These are phyloP conservation scores for Penicillium angulare DNA, from an alignment of 495 filamentous ascomycete species.

Conservation along the genomic window DNA sequence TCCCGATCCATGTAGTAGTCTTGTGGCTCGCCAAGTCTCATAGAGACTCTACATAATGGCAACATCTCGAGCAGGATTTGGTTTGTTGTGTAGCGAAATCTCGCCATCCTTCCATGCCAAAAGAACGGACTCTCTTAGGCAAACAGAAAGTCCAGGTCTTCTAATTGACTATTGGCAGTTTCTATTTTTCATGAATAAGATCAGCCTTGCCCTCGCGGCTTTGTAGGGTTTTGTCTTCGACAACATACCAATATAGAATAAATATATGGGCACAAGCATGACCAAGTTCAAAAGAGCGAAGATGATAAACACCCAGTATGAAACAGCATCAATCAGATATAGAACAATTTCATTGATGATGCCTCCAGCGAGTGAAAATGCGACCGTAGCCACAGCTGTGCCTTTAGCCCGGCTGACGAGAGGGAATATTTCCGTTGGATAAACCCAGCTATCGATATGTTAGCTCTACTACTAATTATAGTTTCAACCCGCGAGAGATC, in stretches of 20 bases:
- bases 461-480: background rate
- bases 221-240: background rate
- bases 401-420: conserved; percentile 36
- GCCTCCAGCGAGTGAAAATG: conserved; percentile 49
- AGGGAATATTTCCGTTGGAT: conserved; percentile 14
- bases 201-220: background rate
- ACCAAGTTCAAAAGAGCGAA: conserved; percentile 46
- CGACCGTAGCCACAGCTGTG: conserved; percentile 43
- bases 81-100: too few relatives aligned
- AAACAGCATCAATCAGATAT: conserved; percentile 39
- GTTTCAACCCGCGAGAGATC: background rate
- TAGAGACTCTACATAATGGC: too few relatives aligned
- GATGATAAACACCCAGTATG: conserved; percentile 44
- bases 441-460: conserved; percentile 28
- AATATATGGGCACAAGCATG: conserved; percentile 40
- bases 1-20: too few relatives aligned
- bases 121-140: conserved; percentile 13
- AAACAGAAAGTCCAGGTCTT: conserved; percentile 52
- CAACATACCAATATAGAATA: conserved; percentile 46
- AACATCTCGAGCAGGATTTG: too few relatives aligned
- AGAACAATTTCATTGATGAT: conserved; percentile 42
- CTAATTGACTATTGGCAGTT: conserved; percentile 47
- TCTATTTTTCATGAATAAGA: conserved; percentile 13
- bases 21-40: too few relatives aligned
- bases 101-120: too few relatives aligned